phyloP scores from a whole-genome alignment of 768 basidiomycete genomes.

The Leccinellum luteum region DNA sequence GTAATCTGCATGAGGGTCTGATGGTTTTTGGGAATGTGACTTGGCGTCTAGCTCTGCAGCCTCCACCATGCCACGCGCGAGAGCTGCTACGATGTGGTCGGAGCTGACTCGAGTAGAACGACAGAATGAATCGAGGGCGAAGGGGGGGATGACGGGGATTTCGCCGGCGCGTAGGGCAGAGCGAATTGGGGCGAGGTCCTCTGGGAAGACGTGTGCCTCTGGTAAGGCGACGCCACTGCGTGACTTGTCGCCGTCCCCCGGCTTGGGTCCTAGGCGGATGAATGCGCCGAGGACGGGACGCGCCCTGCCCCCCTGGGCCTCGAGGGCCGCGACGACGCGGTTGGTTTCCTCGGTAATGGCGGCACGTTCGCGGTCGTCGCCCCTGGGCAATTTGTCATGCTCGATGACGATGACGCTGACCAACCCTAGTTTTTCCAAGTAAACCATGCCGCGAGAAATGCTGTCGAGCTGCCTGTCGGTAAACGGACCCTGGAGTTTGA shows the following conservation, averaged over 20 bases:
- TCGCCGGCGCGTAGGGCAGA: constrained; percentile 91
- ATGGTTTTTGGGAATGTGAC: constrained; percentile 28
- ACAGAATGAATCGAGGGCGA: constrained; percentile 89
- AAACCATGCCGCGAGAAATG: constrained; percentile 89
- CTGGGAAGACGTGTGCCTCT: constrained; percentile 76
- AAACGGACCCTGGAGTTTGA: constrained; percentile 97
- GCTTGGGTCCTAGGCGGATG: constrained; percentile 79
- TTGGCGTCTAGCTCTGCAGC: constrained; percentile 49
- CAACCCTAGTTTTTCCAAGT: constrained; percentile 92
- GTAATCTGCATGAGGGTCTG: constrained; percentile 36
- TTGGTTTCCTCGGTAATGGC: constrained; percentile 77
- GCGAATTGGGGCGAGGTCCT: constrained; percentile 80
- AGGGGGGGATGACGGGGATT: constrained; percentile 92
- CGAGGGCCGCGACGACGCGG: constrained; percentile 78
- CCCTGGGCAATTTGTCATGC: constrained; percentile 69
- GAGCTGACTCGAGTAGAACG: constrained; percentile 82
- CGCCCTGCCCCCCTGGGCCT: constrained; percentile 81
- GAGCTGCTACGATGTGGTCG: constrained; percentile 84
- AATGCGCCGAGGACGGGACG: constrained; percentile 87
- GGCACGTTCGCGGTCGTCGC: constrained; percentile 67
- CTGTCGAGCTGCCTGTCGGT: constrained; percentile 90
- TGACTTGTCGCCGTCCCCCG: constrained; percentile 37
- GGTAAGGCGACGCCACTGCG: constrained; percentile 43
- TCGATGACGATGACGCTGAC: constrained; percentile 96
- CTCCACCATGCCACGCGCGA: constrained; percentile 80